Evolutionary conservation across 2,329 filamentous ascomycete species (phyloP).

Genomic region (Verticillium klebahnii): DNA sequence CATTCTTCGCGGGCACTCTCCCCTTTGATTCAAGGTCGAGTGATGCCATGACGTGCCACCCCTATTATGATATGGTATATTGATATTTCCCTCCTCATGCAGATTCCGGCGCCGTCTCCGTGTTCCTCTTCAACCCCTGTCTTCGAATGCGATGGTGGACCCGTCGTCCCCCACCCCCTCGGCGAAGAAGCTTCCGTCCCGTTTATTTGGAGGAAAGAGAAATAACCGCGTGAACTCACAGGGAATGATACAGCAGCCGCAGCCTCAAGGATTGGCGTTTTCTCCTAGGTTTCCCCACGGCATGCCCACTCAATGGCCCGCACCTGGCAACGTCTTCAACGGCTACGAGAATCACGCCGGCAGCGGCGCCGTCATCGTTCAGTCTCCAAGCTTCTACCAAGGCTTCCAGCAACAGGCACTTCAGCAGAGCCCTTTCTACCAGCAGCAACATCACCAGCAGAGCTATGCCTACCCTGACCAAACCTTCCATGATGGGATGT

Average conservation of each 20-base stretch:
- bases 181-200: constrained; percentile 18
- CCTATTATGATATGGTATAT: constrained; percentile 6
- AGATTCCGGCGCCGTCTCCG: constrained; percentile 27
- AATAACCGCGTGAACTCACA: constrained; percentile 22
- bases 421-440: neutral
- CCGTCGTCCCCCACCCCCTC: constrained; percentile 22
- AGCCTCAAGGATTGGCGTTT: neutral
- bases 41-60: neutral
- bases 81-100: constrained; percentile 11
- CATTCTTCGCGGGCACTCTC: neutral
- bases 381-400: neutral
- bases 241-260: neutral
- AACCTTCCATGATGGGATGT: neutral
- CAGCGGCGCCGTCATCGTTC: neutral
- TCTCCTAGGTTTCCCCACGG: neutral
- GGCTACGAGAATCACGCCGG: neutral
- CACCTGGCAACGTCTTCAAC: neutral
- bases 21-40: neutral
- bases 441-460: neutral
- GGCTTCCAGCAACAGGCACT: neutral
- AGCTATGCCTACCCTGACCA: neutral
- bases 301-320: neutral
- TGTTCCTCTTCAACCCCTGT: constrained; percentile 29
- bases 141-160: constrained; percentile 30
- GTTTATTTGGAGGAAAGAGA: constrained; percentile 23